phyloP scores from a whole-genome alignment of 768 basidiomycete species.

The Favolaschia claudopus region DNA sequence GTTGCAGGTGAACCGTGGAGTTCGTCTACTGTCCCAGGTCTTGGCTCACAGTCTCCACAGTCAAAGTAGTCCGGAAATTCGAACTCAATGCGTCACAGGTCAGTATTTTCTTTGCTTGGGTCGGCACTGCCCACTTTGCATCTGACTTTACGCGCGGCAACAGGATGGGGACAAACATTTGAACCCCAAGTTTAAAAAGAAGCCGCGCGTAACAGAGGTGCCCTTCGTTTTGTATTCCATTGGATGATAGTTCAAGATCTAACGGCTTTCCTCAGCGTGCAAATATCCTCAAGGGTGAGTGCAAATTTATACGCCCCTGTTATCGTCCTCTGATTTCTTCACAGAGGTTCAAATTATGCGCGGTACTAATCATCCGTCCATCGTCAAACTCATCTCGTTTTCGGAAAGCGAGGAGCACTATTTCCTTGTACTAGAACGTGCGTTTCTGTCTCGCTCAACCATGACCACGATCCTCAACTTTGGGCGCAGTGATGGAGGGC shows the following conservation, averaged over 20 bases:
- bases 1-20: constrained; percentile 78
- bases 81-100: constrained; percentile 94
- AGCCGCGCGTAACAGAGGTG: constrained; percentile 98
- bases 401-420: constrained; percentile 94
- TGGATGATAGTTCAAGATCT: constrained; percentile 15
- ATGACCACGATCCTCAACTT: constrained; percentile 21
- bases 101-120: constrained; percentile 46
- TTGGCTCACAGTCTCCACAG: constrained; percentile 47
- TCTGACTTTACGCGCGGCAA: constrained; percentile 45
- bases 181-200: constrained; percentile 94
- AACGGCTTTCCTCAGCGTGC: constrained; percentile 70
- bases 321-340: neutral
- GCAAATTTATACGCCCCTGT: no score
- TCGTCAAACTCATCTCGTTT: constrained; percentile 92
- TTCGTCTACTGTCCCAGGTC: constrained; percentile 10
- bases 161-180: constrained; percentile 95
- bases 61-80: constrained; percentile 94
- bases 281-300: constrained; percentile 92
- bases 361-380: constrained; percentile 87
- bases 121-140: constrained; percentile 31
- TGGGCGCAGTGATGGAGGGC: constrained; percentile 85
- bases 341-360: constrained; percentile 99
- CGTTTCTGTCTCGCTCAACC: constrained; percentile 38
- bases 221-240: constrained; percentile 41
- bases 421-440: constrained; percentile 91